Percentiles rank a stretch among this genome's conserved stretches.
Conservation (phyloP, 2,329 filamentous ascomycete species). For the Aspergillus sp. region DNA sequence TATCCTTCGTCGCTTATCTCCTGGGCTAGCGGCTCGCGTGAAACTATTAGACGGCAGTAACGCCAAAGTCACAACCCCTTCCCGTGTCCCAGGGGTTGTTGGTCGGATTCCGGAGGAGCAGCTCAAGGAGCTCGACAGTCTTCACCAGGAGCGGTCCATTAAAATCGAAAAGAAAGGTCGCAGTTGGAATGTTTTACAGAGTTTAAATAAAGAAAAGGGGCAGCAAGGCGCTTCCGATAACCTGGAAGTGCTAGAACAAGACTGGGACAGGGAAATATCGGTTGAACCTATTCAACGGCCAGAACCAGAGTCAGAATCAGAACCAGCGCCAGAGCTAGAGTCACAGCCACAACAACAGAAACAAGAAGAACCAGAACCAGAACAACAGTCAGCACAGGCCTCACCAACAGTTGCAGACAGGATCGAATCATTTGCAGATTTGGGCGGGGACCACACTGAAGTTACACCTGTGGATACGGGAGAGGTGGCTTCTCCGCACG, state of each 20-base stretch:
- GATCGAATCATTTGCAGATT: too few species aligned
- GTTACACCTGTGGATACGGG: background rate
- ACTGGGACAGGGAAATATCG: conserved; percentile 1
- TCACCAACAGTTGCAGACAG: background rate
- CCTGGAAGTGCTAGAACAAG: conserved; percentile 8
- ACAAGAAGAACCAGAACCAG: background rate
- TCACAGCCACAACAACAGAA: background rate
- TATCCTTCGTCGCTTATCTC: conserved; percentile 39
- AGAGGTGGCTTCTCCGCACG: conserved; percentile 1
- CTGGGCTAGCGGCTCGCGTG: conserved; percentile 38
- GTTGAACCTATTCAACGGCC: conserved; percentile 4
- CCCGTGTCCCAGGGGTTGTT: conserved; percentile 22
- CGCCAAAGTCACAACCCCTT: conserved; percentile 15
- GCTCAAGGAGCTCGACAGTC: conserved; percentile 36
- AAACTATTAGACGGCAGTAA: conserved; percentile 36
- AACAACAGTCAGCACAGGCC: background rate
- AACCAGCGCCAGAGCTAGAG: background rate
- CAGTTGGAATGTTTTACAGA: conserved; percentile 27
- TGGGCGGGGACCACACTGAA: background rate
- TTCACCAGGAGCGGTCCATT: conserved; percentile 35
- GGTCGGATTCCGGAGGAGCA: conserved; percentile 38
- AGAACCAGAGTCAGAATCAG: conserved; percentile 1
- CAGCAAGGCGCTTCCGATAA: conserved; percentile 15
- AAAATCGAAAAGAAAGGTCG: conserved; percentile 34
- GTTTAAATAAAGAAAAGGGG: conserved; percentile 8